Evolutionary conservation across 768 basidiomycete species (phyloP), one percentile per base, ranked within the genome.

Genomic region (Pleurotus pulmonarius): DNA sequence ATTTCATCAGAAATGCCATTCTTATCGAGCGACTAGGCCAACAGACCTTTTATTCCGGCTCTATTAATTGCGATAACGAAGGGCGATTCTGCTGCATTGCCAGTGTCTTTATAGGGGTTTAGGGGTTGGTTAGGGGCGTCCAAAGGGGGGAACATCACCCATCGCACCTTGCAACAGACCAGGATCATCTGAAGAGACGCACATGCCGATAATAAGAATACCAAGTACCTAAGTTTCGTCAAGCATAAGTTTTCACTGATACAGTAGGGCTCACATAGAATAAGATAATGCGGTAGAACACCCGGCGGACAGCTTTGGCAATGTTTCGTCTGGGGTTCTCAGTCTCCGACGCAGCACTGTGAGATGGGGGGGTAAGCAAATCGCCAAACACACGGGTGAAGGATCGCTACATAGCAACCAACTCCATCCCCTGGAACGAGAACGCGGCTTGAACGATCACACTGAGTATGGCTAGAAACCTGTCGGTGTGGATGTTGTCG

Each of bases 11-110:
- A n/a, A n/a, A n/a, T n/a, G n/a, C n/a, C n/a, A n/a, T n/a, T n/a
- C n/a, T n/a, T n/a, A 29, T 29, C 9, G 29, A 29, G 9, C 8
- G 29, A 7, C 9, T 29, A 1, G 8, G 8, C 15, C 24, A 43
- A 39, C 62, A 5, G 41, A 80, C 80, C 83, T 73, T 81, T 84
- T 65, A 92, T 81, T 9, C 90, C 88, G 0, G 88, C 86, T 40
- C 80, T 77, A 45, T 72, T 78, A 61, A 94, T 85, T 16, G 90
- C 92, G 60, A 94, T 87, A 55, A 94, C 92, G 70, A 90, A 95
- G 2, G 92, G 92, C 3, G 90, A 92, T 52, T 85, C 68, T 0
- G 86, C 83, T n/a, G 90, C 91, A 45, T 81, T 89, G 49, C 83
- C 82, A 24, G 75, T 65, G 2, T 57, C 79, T 70, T 61, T 37